phyloP scores from a whole-genome alignment of 805 yeast genomes.

The Candida ficus region DNA sequence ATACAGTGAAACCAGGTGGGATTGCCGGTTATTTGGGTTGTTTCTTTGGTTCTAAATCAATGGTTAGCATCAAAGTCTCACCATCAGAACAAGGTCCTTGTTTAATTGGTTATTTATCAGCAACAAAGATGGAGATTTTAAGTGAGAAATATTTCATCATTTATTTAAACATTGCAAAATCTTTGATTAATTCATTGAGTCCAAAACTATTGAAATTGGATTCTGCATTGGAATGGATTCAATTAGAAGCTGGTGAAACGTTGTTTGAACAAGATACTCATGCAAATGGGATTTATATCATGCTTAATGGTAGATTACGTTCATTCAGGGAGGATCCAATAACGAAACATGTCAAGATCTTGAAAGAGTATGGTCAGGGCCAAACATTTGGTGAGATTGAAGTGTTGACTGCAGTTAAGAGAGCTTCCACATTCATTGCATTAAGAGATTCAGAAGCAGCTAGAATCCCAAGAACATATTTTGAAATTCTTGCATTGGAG shows the following conservation, averaged over 20 bases:
- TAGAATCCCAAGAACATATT: slow-evolving; percentile 83
- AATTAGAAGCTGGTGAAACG: slow-evolving; percentile 77
- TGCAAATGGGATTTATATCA: slow-evolving; percentile 88
- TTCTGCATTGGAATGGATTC: slow-evolving; percentile 94
- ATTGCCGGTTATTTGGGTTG: slow-evolving; percentile 85
- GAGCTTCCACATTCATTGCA: slow-evolving; percentile 70
- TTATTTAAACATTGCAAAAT: slow-evolving; percentile 71
- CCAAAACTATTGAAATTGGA: slow-evolving; percentile 69
- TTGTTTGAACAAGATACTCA: slow-evolving; percentile 77
- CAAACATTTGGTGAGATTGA: slow-evolving; percentile 94
- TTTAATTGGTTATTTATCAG: slow-evolving; percentile 69
- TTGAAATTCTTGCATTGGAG: slow-evolving; percentile 76
- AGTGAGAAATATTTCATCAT: slow-evolving; percentile 74
- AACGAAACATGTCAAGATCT: slow-evolving; percentile 27
- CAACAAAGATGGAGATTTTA: slow-evolving; percentile 54
- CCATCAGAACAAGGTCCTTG: too few species aligned
- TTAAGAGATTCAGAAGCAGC: slow-evolving; percentile 93
- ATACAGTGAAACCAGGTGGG: slow-evolving; percentile 69
- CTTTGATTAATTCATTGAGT: slow-evolving; percentile 62
- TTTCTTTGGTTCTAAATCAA: slow-evolving; percentile 71
- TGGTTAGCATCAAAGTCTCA: slow-evolving; percentile 63
- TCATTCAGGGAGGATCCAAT: slow-evolving; percentile 33
- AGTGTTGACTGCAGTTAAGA: slow-evolving; percentile 73
- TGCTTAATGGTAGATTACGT: slow-evolving; percentile 82
- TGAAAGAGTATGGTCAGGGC: slow-evolving; percentile 89